Conservation (phyloP, 176 grass and related monocot species). For the Phoenix dactylifera region DNA sequence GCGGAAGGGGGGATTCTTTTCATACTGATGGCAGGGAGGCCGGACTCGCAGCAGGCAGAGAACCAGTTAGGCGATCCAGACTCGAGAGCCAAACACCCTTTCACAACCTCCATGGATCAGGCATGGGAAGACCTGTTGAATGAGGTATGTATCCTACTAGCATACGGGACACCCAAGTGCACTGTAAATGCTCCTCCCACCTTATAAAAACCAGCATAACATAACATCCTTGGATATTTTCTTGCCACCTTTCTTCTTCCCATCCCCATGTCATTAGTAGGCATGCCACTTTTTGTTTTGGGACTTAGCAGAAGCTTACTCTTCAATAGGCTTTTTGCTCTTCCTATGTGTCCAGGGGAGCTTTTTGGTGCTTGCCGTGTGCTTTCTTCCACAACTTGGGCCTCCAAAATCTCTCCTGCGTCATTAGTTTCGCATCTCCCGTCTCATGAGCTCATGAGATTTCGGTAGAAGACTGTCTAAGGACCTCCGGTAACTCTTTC, state of each 20-base stretch:
- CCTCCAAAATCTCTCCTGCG: too few relatives aligned
- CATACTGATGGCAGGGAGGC: slow-evolving; percentile 18
- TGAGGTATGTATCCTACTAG: slow-evolving; percentile 7
- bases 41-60: not conserved
- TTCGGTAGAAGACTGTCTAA: too few relatives aligned
- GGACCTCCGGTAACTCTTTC: too few relatives aligned
- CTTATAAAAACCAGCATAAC: slow-evolving; percentile 7
- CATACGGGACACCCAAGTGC: not conserved
- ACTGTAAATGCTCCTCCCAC: not conserved
- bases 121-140: slow-evolving; percentile 29
- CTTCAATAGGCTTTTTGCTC: too few relatives aligned
- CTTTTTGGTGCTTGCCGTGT: too few relatives aligned
- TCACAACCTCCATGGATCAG: slow-evolving; percentile 13
- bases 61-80: slow-evolving; percentile 7
- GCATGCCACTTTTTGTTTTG: not conserved
- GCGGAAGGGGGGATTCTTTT: slow-evolving; percentile 15
- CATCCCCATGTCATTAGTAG: not conserved
- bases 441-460: too few relatives aligned
- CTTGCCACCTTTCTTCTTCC: not conserved
- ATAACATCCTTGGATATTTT: not conserved
- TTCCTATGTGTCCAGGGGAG: too few relatives aligned
- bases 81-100: not conserved
- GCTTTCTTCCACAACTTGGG: too few relatives aligned
- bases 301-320: not conserved
- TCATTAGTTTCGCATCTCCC: too few relatives aligned